phyloP scores from a whole-genome alignment of 345 rosid species.

The Erysimum cheiranthoides region DNA sequence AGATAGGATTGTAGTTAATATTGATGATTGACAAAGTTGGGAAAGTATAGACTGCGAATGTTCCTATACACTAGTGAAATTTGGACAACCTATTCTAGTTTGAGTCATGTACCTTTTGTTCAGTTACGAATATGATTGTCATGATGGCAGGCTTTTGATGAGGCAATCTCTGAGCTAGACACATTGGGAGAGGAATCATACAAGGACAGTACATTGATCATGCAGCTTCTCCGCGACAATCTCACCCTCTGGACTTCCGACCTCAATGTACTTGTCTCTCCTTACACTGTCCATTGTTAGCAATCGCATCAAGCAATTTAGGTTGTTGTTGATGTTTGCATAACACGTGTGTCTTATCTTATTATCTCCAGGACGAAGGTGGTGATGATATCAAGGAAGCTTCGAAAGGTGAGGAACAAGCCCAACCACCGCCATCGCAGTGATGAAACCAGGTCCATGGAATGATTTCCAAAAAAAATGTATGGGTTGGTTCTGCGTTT shows the following conservation, averaged over 20 bases:
- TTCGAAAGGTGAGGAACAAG: conserved; percentile 48
- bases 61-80: background rate
- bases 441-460: conserved; percentile 44
- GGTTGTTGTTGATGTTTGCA: conserved; percentile 17
- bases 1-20: background rate
- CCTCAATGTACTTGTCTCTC: conserved; percentile 57
- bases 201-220: conserved; percentile 98
- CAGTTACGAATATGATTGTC: background rate
- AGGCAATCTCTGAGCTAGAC: conserved; percentile 95
- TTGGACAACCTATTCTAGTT: background rate
- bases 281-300: background rate
- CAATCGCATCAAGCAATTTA: background rate
- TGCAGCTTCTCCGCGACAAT: conserved; percentile 97
- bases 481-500: conserved; percentile 27
- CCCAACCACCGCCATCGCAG: conserved; percentile 36
- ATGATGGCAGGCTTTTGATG: conserved; percentile 60
- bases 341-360: conserved; percentile 24
- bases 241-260: conserved; percentile 99
- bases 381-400: conserved; percentile 92
- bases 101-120: background rate
- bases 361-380: conserved; percentile 62
- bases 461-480: background rate
- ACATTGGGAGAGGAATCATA: conserved; percentile 96
- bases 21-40: background rate
- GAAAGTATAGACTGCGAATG: background rate